Evolutionary conservation across 2,329 filamentous ascomycete species (phyloP), one percentile per base, ranked within the genome.

Genomic region (Trichoderma breve): DNA sequence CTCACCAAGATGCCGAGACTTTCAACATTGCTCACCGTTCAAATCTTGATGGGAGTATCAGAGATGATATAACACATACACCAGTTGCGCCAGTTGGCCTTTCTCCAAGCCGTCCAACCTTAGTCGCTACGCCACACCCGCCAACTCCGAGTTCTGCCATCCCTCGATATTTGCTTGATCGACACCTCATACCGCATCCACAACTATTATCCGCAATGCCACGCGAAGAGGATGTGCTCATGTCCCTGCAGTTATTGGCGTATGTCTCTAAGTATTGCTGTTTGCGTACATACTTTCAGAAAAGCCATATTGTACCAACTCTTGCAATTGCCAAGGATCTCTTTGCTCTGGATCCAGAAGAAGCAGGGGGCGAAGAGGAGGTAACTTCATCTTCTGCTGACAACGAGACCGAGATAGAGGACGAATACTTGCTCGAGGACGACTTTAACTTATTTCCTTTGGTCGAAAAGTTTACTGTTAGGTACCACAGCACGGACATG

Each of bases 191-290:
- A 47, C 89, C 92, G 30, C 89, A 90, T 77, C 88, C 92, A 18
- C 91, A 92, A 76, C 91, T 97, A 76, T 85, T 97, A 36, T 93
- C 95, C 32, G 92, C 94, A 12, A 97, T 98, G 92, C 96, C 96
- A 11, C 90, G 96, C 65, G 96, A 99, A 77, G 96, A 99, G 81
- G 96, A 99, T 78, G 96, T 99, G 3, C 86, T 99, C 74, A 98
- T 99, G 95, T 98, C 96, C 6, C 87, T 99, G 47, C 96, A 99
- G 82, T 89, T 99, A 24, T 88, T 99, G 60, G 96, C 96, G 18
- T 99, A 99, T 80, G 95, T 99, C 71, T 98, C 95, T 28, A 99
- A 99, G 82, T 99, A 99, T 83, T 98, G 96, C 86, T 97, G 97
- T 77, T 88, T 99, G 34, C 90, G 96, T 21, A 92, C 93, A 5